A percentile compares a stretch with the other conserved stretches of the same genome.
phyloP scores from a whole-genome alignment of 1,139 yeast species.

The Saccharomyces hybrid region DNA sequence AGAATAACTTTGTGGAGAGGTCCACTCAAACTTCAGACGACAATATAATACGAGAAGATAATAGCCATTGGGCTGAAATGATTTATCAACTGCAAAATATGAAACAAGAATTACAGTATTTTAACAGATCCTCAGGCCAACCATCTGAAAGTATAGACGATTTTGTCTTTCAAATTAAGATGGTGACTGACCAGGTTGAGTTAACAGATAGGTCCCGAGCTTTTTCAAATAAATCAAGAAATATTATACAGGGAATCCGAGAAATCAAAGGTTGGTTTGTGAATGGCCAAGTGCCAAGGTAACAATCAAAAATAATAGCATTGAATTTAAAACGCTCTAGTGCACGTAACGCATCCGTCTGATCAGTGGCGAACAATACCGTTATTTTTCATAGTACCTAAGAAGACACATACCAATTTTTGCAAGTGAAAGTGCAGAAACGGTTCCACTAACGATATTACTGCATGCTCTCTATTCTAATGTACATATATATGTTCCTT shows the following conservation, averaged over 20 bases:
- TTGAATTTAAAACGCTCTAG: neutral
- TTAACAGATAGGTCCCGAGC: constrained; percentile 7
- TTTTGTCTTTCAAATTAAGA: constrained; percentile 17
- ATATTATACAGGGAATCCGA: constrained; percentile 15
- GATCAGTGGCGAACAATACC: too few relatives aligned
- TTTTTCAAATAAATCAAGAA: constrained; percentile 3
- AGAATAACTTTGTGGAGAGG: constrained; percentile 30
- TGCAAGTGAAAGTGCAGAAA: neutral
- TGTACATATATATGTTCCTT: neutral
- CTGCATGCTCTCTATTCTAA: neutral
- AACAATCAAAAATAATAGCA: neutral
- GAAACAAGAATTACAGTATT: constrained; percentile 10
- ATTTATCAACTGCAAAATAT: constrained; percentile 13
- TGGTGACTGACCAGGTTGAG: constrained; percentile 16
- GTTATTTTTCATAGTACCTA: neutral
- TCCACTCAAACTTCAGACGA: constrained; percentile 24
- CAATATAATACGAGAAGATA: constrained; percentile 26
- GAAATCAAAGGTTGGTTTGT: constrained; percentile 31
- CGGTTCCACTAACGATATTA: neutral
- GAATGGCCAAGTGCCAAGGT: constrained; percentile 22
- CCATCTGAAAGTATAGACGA: constrained; percentile 12
- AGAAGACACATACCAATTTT: neutral
- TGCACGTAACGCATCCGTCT: neutral
- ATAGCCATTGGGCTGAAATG: constrained; percentile 35
- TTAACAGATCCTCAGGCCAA: constrained; percentile 7